These are phyloP conservation scores for Penicillium diatomitis DNA, from an alignment of 495 filamentous ascomycete species.

Conservation along the genomic window DNA sequence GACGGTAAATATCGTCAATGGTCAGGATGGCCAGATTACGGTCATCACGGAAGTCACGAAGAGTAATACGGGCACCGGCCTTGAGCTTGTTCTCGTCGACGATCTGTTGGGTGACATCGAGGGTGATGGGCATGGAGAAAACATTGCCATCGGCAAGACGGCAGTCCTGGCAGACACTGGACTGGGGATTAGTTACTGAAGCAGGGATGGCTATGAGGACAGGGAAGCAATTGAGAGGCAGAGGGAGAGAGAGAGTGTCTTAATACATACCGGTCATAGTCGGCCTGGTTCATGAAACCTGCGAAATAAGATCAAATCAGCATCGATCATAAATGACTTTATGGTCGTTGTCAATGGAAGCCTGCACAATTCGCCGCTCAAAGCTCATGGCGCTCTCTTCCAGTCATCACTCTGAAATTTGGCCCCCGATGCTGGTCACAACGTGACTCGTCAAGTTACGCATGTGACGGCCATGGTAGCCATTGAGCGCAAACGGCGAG, in stretches of 20 bases:
- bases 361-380: no score
- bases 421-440: no score
- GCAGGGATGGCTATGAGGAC: neutral
- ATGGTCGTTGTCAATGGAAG: no score
- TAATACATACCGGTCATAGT: constrained; percentile 74
- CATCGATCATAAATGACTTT: no score
- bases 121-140: constrained; percentile 94
- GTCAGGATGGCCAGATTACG: constrained; percentile 91
- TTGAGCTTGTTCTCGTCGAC: constrained; percentile 67
- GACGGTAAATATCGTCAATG: constrained; percentile 91
- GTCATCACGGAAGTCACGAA: constrained; percentile 95
- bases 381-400: no score
- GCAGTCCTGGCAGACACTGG: constrained; percentile 76
- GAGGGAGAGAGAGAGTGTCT: neutral
- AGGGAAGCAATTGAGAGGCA: neutral
- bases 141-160: constrained; percentile 83
- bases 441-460: no score
- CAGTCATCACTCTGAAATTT: no score
- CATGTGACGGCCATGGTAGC: no score
- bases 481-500: no score
- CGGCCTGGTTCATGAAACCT: constrained; percentile 96
- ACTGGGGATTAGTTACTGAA: constrained; percentile 6
- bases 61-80: constrained; percentile 69
- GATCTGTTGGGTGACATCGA: constrained; percentile 67
- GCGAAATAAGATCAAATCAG: constrained; percentile 5